phyloP scores from a whole-genome alignment of 768 basidiomycete species.

The Tulasnella sp. region DNA sequence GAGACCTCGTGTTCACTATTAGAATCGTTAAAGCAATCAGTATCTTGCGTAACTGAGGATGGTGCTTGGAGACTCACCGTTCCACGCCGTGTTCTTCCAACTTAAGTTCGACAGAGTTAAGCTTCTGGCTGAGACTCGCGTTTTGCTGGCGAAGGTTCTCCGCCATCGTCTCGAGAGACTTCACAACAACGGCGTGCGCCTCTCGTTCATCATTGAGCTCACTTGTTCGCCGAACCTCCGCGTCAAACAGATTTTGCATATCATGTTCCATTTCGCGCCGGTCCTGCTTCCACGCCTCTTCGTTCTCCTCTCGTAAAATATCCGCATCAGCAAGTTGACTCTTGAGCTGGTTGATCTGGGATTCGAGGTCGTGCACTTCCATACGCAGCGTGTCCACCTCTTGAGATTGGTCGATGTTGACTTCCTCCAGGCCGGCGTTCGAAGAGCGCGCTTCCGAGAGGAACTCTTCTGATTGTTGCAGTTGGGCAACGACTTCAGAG shows the following conservation, averaged over 20 bases:
- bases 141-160: background rate
- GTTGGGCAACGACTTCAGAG: background rate
- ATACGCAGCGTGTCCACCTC: background rate
- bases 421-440: background rate
- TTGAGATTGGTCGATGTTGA: background rate
- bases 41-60: background rate
- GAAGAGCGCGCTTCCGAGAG: background rate
- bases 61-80: background rate
- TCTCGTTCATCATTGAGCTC: background rate
- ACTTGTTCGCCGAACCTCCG: background rate
- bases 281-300: background rate
- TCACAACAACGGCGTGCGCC: background rate
- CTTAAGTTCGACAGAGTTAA: background rate
- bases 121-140: background rate
- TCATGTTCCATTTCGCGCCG: background rate
- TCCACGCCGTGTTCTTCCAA: background rate
- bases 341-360: background rate
- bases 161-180: background rate
- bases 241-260: background rate
- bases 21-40: background rate
- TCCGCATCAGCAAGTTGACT: background rate
- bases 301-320: background rate
- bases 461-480: background rate
- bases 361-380: background rate
- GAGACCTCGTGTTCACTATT: background rate